These are phyloP conservation scores for Leucaena leucocephala DNA, from an alignment of 306 rosid species.

Conservation along the genomic window DNA sequence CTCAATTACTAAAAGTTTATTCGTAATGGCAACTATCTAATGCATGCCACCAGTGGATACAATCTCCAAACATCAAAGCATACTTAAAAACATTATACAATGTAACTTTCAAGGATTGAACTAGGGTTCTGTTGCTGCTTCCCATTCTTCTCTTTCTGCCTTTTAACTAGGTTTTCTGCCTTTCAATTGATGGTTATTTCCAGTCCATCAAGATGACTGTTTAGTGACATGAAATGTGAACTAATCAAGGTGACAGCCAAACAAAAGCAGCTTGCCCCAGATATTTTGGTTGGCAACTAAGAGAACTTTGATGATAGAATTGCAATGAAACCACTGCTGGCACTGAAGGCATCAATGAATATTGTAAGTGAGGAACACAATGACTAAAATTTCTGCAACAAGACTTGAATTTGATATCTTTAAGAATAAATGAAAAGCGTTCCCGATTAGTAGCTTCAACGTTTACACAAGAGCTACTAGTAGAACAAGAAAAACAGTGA, in stretches of 20 bases:
- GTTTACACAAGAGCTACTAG: conserved; percentile 25
- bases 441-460: conserved; percentile 17
- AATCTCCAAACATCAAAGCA: conserved; percentile 16
- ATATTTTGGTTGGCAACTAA: conserved; percentile 29
- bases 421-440: conserved; percentile 29
- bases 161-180: conserved; percentile 15
- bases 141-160: conserved; percentile 8
- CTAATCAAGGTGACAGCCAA: conserved; percentile 18
- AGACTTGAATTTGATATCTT: conserved; percentile 24
- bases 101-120: not conserved
- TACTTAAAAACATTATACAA: conserved; percentile 2
- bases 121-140: conserved; percentile 14
- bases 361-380: conserved; percentile 15
- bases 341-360: conserved; percentile 24
- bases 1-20: not conserved
- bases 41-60: conserved; percentile 13
- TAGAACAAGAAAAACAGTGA: conserved; percentile 31
- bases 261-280: conserved; percentile 16
- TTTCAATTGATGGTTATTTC: conserved; percentile 15
- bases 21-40: conserved; percentile 15
- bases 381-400: conserved; percentile 4
- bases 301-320: conserved; percentile 18
- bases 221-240: conserved; percentile 29
- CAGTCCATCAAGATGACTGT: conserved; percentile 1
- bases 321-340: not conserved